Evolutionary conservation across 176 grass and related monocot species (phyloP).

Genomic region (Chrysopogon serrulatus): DNA sequence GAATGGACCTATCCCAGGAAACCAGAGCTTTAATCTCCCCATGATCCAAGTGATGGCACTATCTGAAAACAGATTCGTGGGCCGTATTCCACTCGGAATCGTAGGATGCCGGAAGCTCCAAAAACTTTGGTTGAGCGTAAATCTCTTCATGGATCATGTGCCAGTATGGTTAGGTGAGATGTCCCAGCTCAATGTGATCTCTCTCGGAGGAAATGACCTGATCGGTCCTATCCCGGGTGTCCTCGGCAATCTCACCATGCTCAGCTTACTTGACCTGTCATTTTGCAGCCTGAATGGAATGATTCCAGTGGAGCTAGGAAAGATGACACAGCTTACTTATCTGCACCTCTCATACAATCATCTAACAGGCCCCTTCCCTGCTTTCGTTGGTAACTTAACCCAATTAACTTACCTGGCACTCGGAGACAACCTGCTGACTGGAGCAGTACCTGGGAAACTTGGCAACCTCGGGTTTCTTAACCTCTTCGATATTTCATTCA

Average conservation of each 20-base stretch:
- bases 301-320: neutral
- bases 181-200: neutral
- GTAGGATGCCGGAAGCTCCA: neutral
- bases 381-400: neutral
- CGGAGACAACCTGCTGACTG: neutral
- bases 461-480: neutral
- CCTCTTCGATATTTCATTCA: accelerated
- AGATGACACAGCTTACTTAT: neutral
- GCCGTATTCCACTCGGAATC: neutral
- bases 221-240: neutral
- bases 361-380: neutral
- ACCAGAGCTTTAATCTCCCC: neutral
- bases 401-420: neutral
- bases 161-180: neutral
- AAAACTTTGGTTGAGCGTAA: neutral
- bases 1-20: neutral
- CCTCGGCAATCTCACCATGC: neutral
- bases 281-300: neutral
- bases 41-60: neutral
- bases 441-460: neutral
- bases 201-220: neutral
- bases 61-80: neutral
- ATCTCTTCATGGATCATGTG: neutral
- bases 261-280: neutral
- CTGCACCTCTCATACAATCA: neutral